A percentile compares a stretch with the other conserved stretches of the same genome.
phyloP scores from a whole-genome alignment of 2,329 filamentous ascomycete species.

The Elsinoe perseae region DNA sequence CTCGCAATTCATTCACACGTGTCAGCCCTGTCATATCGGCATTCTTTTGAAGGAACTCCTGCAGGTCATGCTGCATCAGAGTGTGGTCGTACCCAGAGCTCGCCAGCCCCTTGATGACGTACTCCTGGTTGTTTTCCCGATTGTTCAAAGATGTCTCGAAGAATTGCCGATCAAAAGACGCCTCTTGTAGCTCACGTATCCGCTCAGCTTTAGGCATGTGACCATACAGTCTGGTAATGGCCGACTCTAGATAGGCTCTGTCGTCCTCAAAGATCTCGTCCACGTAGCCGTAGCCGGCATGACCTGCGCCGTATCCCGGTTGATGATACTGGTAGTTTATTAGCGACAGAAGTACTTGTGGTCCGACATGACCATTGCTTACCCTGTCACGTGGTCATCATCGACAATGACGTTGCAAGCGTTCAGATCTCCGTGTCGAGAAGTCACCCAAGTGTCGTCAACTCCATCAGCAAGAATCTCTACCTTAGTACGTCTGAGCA shows the following conservation, averaged over 20 bases:
- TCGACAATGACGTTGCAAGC: conserved; percentile 5
- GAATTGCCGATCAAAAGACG: background rate
- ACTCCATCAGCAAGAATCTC: background rate
- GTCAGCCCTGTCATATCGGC: background rate
- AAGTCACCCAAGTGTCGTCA: background rate
- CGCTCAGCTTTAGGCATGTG: background rate
- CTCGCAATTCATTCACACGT: background rate
- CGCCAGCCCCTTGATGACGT: background rate
- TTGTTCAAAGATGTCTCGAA: background rate
- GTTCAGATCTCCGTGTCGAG: conserved; percentile 6
- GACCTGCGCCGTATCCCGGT: conserved; percentile 16
- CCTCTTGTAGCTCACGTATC: background rate
- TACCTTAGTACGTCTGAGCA: background rate
- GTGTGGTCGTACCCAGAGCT: background rate
- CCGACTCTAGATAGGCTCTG: conserved; percentile 12
- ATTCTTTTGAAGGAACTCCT: background rate
- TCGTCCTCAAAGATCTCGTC: conserved; percentile 16
- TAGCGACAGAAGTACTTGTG: background rate
- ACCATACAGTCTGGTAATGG: background rate
- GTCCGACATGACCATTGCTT: background rate
- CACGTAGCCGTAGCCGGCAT: conserved; percentile 12
- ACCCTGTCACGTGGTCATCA: background rate
- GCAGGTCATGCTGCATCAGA: background rate
- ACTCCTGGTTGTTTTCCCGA: background rate
- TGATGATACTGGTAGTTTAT: background rate